phyloP scores from a whole-genome alignment of 257 asterid genomes.

The Rauvolfia tetraphylla region DNA sequence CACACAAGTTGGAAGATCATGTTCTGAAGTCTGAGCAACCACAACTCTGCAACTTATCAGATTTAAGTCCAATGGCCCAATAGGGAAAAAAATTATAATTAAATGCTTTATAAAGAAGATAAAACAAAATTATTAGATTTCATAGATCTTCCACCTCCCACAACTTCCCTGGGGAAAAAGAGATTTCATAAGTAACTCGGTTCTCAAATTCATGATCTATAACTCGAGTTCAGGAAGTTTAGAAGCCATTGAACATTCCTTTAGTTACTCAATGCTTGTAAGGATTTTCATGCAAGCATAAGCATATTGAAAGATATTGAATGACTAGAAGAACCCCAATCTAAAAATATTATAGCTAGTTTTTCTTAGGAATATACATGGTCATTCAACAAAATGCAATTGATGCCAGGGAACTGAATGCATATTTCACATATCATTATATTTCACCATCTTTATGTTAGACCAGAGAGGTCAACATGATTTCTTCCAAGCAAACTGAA shows the following conservation, averaged over 20 bases:
- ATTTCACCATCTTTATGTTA: background rate
- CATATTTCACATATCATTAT: background rate
- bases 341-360: background rate
- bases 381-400: too few species aligned
- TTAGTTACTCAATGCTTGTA: background rate
- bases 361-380: background rate
- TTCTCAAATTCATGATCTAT: background rate
- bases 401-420: background rate
- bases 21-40: background rate
- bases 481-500: background rate
- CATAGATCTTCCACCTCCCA: background rate
- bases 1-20: background rate
- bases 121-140: background rate
- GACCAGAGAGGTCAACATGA: background rate
- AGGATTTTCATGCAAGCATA: too few species aligned
- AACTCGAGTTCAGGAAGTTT: background rate
- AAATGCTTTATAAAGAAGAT: background rate
- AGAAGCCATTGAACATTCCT: background rate
- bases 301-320: too few species aligned
- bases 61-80: background rate
- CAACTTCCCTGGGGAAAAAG: background rate
- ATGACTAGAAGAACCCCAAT: background rate
- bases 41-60: background rate
- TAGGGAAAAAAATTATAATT: background rate
- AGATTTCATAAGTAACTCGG: background rate